A percentile compares a stretch with the other conserved stretches of the same genome.
Conservation (phyloP, 2,329 filamentous ascomycete species). For the Lecanosticta acicola region DNA sequence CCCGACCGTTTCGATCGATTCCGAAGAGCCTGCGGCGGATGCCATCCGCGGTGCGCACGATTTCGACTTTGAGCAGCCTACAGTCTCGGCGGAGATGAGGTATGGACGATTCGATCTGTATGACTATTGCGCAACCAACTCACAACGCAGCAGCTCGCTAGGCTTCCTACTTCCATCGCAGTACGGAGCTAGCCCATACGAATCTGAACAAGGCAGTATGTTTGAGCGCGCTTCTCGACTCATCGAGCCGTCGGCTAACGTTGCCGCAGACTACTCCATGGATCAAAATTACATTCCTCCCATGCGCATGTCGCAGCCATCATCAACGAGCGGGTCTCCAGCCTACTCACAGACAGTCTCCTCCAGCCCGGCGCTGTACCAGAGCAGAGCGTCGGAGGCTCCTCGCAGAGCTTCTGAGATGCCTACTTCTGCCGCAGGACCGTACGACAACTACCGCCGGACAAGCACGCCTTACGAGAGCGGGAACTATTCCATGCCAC, state of each 20-base stretch:
- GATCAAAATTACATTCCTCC: conserved; percentile 32
- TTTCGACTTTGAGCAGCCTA: conserved; percentile 26
- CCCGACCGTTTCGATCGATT: conserved; percentile 28
- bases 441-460: no score
- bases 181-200: conserved; percentile 28
- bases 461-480: conserved; percentile 29
- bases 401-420: conserved; percentile 25
- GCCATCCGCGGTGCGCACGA: conserved; percentile 18
- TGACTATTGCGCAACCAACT: conserved; percentile 12
- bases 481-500: conserved; percentile 25
- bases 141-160: conserved; percentile 27
- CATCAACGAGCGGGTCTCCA: conserved; percentile 20
- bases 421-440: conserved; percentile 17
- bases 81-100: conserved; percentile 32
- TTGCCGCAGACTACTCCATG: conserved; percentile 25
- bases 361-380: conserved; percentile 30
- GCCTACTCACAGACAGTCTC: conserved; percentile 27
- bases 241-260: conserved; percentile 7
- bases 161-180: conserved; percentile 34
- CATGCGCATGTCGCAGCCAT: conserved; percentile 29
- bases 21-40: conserved; percentile 23
- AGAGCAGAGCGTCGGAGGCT: conserved; percentile 20
- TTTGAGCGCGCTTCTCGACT: background rate
- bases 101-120: conserved; percentile 15
- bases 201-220: conserved; percentile 30